phyloP scores from a whole-genome alignment of 2,329 filamentous ascomycete genomes.

The Sarocladium brachiariae region DNA sequence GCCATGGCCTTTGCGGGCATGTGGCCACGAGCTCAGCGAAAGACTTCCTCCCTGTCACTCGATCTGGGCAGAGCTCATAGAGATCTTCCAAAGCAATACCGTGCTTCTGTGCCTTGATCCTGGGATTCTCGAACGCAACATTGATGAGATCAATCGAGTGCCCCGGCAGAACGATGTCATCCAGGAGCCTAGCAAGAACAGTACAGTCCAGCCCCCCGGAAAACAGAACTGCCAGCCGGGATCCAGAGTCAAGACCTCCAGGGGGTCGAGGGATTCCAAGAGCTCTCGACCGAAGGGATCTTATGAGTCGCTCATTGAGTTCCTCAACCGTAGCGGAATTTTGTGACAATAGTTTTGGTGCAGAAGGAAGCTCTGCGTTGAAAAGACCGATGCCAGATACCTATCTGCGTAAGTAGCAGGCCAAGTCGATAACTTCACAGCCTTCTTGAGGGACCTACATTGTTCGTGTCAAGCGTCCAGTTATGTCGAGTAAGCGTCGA shows the following conservation, averaged over 20 bases:
- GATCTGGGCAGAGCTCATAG: slow-evolving; percentile 75
- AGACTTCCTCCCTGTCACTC: slow-evolving; percentile 75
- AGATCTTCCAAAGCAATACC: background rate
- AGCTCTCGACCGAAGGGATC: slow-evolving; percentile 59
- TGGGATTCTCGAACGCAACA: slow-evolving; percentile 93
- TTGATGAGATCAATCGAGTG: slow-evolving; percentile 85
- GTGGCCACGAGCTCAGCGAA: slow-evolving; percentile 63
- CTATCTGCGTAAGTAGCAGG: slow-evolving; percentile 39
- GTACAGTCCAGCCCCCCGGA: slow-evolving; percentile 94
- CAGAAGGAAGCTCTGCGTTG: slow-evolving; percentile 38
- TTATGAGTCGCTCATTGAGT: slow-evolving; percentile 47
- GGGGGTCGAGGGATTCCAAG: slow-evolving; percentile 57
- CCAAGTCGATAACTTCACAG: slow-evolving; percentile 6
- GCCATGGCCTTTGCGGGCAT: slow-evolving; percentile 69
- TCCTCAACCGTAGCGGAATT: slow-evolving; percentile 42
- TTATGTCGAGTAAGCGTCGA: slow-evolving; percentile 30
- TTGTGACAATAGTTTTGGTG: slow-evolving; percentile 16
- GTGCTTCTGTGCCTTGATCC: slow-evolving; percentile 49
- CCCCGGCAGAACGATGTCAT: slow-evolving; percentile 63
- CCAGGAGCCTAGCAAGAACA: slow-evolving; percentile 70
- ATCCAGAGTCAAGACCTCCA: slow-evolving; percentile 26
- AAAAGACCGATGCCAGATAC: slow-evolving; percentile 48
- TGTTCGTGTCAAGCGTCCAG: slow-evolving; percentile 30
- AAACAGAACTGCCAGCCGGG: slow-evolving; percentile 73
- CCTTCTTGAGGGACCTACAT: slow-evolving; percentile 10